These are phyloP conservation scores for Fusarium gaditjirri DNA, from an alignment of 2,329 filamentous ascomycete species.

Conservation along the genomic window DNA sequence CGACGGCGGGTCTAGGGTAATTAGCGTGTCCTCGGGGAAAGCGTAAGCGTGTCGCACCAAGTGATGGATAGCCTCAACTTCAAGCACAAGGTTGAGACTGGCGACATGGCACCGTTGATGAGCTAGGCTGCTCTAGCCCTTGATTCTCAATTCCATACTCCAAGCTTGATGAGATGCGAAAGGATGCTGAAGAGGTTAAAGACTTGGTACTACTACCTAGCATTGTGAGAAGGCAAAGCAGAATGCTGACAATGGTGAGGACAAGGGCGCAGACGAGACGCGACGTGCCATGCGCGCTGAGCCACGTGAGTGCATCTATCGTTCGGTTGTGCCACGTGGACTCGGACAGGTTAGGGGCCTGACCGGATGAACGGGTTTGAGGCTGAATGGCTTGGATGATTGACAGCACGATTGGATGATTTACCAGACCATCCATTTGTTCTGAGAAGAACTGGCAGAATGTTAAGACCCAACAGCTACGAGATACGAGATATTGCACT, in stretches of 20 bases:
- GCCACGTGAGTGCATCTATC: neutral
- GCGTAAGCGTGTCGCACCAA: neutral
- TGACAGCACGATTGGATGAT: neutral
- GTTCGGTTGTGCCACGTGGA: neutral
- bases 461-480: neutral
- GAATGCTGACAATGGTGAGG: neutral
- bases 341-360: neutral
- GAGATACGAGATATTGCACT: neutral
- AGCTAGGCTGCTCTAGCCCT: rapidly evolving
- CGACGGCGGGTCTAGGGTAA: neutral
- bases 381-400: neutral
- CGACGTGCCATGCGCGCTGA: neutral
- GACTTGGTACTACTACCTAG: rapidly evolving
- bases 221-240: rapidly evolving
- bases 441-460: neutral
- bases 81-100: no score
- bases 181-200: rapidly evolving
- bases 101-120: rapidly evolving
- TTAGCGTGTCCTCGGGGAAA: neutral
- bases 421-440: rapidly evolving
- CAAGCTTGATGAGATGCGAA: neutral
- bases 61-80: neutral
- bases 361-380: neutral
- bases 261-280: rapidly evolving
- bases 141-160: rapidly evolving